Evolutionary conservation across 2,329 filamentous ascomycete genomes (phyloP).

Genomic region (Diaporthe citrichinensis): DNA sequence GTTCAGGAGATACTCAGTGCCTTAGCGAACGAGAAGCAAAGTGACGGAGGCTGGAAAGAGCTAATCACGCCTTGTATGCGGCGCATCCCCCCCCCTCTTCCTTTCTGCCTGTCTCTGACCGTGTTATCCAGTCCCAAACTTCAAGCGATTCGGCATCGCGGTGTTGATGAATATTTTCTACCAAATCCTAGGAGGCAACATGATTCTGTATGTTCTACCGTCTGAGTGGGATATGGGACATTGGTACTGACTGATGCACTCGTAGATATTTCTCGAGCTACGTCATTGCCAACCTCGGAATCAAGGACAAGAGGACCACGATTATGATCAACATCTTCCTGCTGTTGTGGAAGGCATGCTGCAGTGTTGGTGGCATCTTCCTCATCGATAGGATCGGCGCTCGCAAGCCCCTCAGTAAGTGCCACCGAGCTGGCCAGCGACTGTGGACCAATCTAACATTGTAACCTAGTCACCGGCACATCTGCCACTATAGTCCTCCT

Average conservation of each 20-base stretch:
- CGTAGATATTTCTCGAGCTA: slow-evolving; percentile 7
- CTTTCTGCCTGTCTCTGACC: not conserved
- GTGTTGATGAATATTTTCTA: slow-evolving; percentile 13
- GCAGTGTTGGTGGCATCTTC: not conserved
- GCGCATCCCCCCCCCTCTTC: not conserved
- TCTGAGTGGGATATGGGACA: no score
- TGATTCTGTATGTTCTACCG: not conserved
- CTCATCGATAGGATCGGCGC: not conserved
- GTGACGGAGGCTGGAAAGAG: slow-evolving; percentile 15
- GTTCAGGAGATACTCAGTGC: slow-evolving; percentile 5
- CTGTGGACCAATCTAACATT: not conserved
- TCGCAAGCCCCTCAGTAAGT: slow-evolving; percentile 2
- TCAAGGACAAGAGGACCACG: not conserved
- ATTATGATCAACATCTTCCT: slow-evolving; percentile 21
- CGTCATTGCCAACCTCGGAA: slow-evolving; percentile 11
- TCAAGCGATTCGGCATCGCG: not conserved
- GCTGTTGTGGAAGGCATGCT: not conserved
- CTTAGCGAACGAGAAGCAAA: not conserved
- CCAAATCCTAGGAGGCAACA: slow-evolving; percentile 3
- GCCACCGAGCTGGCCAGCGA: not conserved
- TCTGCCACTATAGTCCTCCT: not conserved
- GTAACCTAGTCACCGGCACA: not conserved
- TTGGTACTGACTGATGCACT: not conserved
- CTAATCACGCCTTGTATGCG: not conserved
- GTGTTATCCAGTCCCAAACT: not conserved